Base-by-base conservation (phyloP, 2,329 filamentous ascomycete genomes). In the Talaromyces rugulosus region DNA sequence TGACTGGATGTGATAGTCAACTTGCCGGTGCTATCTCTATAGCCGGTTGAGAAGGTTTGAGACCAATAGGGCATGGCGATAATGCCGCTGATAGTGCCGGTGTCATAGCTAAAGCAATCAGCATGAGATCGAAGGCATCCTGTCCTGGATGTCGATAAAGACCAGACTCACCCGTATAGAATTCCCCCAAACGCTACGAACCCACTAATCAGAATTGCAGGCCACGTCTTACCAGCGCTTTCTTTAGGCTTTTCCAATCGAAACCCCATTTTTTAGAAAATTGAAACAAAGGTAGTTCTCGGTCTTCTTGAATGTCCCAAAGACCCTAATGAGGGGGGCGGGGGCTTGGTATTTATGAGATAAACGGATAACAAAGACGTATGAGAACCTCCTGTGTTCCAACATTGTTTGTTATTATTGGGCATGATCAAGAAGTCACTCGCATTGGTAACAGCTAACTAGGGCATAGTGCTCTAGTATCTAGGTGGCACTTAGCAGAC, bases 1-100 rank as follows among this genome's bases (percentile, higher is more conserved):
- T 94, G 81, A 30, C 80, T 77, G n/a, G 89, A 82, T 42, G 79
- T 82, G 42, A 88, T 80, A 57, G 77, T 78, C 5, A 59, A 44
- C n/a, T 40, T 34, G 7, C 61, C 61, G 7, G 14, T 50, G 30
- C 14, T 30, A 1, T 71, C 55, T 33, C 33, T 51, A 14, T 58
- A 61, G 47, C 60, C 60, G 16, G 60, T 61, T 11, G 60, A 61
- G 34, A 61, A 61, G 8, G 23, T 40, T 9, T 31, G 2, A 5
- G 40, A 4, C 60, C 60, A 61, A 16, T 61, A 58, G 16, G 54
- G 60, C 60, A 61, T 61, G 8, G 60, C 60, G 1, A 54, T 16
- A 18, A 62, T 44, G 27, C 60, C 60, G n/a, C 56, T 58, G 50
- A 62, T 62, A 9, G 54, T 62, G 44, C 60, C 60, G 34, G 60